Base-by-base conservation (phyloP, 805 yeast species). In the Clavispora carvajalis region DNA sequence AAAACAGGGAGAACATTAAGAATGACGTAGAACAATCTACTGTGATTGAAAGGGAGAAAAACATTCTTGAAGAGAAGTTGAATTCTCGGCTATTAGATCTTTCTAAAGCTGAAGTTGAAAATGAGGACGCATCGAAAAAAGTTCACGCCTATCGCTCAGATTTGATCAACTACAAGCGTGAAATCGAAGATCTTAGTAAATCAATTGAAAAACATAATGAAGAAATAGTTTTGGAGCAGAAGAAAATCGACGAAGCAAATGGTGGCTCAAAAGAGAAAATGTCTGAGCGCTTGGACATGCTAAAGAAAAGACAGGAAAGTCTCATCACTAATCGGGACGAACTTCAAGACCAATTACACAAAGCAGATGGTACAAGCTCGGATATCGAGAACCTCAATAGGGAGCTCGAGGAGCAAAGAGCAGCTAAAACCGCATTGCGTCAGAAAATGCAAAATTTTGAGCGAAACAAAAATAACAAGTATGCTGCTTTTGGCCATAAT, bases 401-500 rank as follows among this genome's bases (percentile, higher is more conserved):
- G n/a, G 54, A 49, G 15, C 18, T 38, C 5, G 38, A 39, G 8
- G 50, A 47, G 13, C 37, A 40, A 13, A 29, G 16, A 15, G n/a
- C 35, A 8, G 8, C 40, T 10, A 43, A 37, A 9, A 9, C 13
- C 8, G 24, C 41, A 8, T 34, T 47, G 7, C 33, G 37, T 13
- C 44, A 39, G 12, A 44, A 40, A 31, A 35, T 41, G 13, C 18
- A 36, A 12, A 45, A 36, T 13, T 33, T 45, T 6, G 49, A 44
- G 12, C 40, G 41, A 22, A 44, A 43, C 28, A 49, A 47, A 22
- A 48, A 51, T 18, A 64, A 63, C 45, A 58, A 70, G 57, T 62
- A 65, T 33, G 67, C 71, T 10, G 75, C 80, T 1, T 82, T 79
- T 68, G 83, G 82, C 7, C 46, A 45, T 1, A 61, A 64, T 5